Evolutionary conservation across 352 stramenopile species (phyloP).

Genomic region (Globisporangium cylindrosporum): DNA sequence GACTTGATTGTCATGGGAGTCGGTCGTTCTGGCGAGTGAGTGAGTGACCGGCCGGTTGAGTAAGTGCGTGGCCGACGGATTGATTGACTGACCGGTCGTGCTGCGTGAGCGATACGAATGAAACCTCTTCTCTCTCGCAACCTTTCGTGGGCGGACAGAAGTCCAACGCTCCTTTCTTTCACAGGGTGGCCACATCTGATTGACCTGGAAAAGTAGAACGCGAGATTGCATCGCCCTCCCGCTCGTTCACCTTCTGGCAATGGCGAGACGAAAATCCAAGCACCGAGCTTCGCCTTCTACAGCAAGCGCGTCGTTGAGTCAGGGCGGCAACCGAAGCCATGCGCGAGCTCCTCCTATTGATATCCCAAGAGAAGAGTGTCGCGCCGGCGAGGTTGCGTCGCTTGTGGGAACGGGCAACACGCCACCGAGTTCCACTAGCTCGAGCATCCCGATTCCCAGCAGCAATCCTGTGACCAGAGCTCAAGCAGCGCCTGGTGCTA

Average conservation of each 20-base stretch:
- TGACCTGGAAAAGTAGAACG: not conserved
- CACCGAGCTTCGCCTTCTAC: not conserved
- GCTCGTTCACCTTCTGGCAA: not conserved
- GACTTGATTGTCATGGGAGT: too few relatives aligned
- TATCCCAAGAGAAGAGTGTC: not conserved
- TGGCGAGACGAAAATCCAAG: constrained; percentile 6
- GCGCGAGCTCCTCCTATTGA: not conserved
- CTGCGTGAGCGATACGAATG: not conserved
- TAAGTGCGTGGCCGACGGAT: not conserved
- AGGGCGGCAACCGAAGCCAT: not conserved
- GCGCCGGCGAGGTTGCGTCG: constrained; percentile 10
- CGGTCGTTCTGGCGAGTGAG: too few relatives aligned
- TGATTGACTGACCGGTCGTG: not conserved
- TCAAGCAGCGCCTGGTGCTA: not conserved
- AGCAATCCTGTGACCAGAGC: not conserved
- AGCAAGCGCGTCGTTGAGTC: not conserved
- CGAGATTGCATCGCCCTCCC: not conserved
- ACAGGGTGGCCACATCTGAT: not conserved
- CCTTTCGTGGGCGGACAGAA: too few relatives aligned
- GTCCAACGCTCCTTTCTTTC: not conserved
- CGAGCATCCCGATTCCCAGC: not conserved
- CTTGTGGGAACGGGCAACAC: not conserved
- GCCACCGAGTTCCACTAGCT: not conserved
- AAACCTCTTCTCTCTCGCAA: not conserved
- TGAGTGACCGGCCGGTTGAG: too few relatives aligned